phyloP scores from a whole-genome alignment of 2,329 filamentous ascomycete species.

The Cadophora gregata region DNA sequence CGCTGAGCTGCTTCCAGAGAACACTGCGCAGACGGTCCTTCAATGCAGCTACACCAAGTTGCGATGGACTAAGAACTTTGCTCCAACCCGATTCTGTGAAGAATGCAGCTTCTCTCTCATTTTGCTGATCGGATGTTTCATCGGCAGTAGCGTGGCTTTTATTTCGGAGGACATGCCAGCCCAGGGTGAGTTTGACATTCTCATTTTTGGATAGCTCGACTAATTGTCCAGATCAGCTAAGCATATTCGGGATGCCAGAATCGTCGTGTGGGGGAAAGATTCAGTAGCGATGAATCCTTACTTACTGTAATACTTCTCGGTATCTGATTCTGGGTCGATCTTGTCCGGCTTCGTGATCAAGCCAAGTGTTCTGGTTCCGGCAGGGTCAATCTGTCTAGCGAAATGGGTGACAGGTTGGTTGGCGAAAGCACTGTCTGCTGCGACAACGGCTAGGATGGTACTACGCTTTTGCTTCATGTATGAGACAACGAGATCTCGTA shows the following conservation, averaged over 20 bases:
- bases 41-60: conserved; percentile 49
- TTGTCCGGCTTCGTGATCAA: conserved; percentile 53
- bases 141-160: conserved; percentile 51
- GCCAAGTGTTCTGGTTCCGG: conserved; percentile 46
- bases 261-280: no score
- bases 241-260: no score
- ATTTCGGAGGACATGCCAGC: conserved; percentile 54
- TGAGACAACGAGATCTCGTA: conserved; percentile 25
- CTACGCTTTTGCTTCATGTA: conserved; percentile 50
- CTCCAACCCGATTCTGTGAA: conserved; percentile 30
- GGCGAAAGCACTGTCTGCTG: conserved; percentile 47
- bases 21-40: conserved; percentile 50
- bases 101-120: conserved; percentile 19
- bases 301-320: conserved; percentile 41
- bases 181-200: conserved; percentile 48
- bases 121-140: conserved; percentile 46
- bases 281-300: no score
- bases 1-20: conserved; percentile 27
- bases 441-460: conserved; percentile 52
- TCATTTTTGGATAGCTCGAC: conserved; percentile 48
- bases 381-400: conserved; percentile 43
- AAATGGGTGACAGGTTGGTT: conserved; percentile 48
- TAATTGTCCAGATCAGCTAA: no score
- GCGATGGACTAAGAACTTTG: conserved; percentile 7
- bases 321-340: conserved; percentile 44